Evolutionary conservation across 345 rosid species (phyloP).

Genomic region (Xanthoceras sorbifolium): DNA sequence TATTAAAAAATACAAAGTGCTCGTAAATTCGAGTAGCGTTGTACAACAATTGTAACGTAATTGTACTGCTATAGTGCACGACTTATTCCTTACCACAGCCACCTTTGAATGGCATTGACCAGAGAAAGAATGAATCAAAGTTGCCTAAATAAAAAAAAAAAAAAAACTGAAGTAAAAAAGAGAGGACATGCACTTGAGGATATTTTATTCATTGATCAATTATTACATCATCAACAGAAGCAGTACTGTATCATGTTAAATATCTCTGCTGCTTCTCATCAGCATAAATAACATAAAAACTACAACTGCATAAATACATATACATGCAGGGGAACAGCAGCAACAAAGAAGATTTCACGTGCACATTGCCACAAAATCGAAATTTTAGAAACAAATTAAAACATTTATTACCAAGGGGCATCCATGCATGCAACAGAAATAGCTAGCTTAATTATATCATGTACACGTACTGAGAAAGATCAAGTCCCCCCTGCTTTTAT

Average conservation of each 20-base stretch:
- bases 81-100: too few relatives aligned
- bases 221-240: slow-evolving; percentile 11
- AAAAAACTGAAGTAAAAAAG: too few relatives aligned
- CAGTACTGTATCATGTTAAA: background rate
- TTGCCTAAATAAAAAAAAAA: too few relatives aligned
- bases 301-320: background rate
- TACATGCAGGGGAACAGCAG: background rate
- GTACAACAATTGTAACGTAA: too few relatives aligned
- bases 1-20: too few relatives aligned
- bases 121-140: too few relatives aligned
- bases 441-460: too few relatives aligned
- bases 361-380: background rate
- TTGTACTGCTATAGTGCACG: too few relatives aligned
- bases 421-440: background rate
- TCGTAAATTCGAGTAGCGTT: too few relatives aligned
- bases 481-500: background rate
- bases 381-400: background rate
- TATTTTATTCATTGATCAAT: background rate
- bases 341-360: background rate
- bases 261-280: background rate
- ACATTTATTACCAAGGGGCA: background rate
- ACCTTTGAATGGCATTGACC: too few relatives aligned
- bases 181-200: background rate
- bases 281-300: background rate
- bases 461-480: too few relatives aligned